Conservation (phyloP, 495 filamentous ascomycete species). For the Friedmanniomyces endolithicus region DNA sequence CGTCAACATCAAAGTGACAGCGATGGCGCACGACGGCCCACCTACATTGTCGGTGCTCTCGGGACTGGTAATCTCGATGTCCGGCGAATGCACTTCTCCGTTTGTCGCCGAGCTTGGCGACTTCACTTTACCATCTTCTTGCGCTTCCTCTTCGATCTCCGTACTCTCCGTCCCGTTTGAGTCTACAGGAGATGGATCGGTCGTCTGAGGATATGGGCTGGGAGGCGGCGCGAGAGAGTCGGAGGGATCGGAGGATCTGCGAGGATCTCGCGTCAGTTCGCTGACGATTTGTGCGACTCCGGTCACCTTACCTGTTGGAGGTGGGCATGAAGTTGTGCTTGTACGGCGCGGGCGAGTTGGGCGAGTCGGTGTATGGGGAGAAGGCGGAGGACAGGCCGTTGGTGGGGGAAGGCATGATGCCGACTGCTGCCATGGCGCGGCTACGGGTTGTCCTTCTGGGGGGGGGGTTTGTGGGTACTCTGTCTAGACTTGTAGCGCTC, state of each 20-base stretch:
- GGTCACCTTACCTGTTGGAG: slow-evolving; percentile 45
- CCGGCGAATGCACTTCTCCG: slow-evolving; percentile 26
- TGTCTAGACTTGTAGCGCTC: neutral
- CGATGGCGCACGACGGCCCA: slow-evolving; percentile 2
- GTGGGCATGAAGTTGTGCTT: slow-evolving; percentile 29
- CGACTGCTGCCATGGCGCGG: neutral
- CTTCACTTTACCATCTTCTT: slow-evolving; percentile 32
- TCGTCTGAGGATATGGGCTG: slow-evolving; percentile 32
- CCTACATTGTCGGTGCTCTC: slow-evolving; percentile 18
- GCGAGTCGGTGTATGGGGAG: slow-evolving; percentile 47
- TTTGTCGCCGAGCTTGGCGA: slow-evolving; percentile 22
- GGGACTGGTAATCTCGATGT: slow-evolving; percentile 26
- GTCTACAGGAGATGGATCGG: slow-evolving; percentile 65
- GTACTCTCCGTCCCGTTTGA: slow-evolving; percentile 60
- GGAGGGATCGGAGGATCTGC: slow-evolving; percentile 22
- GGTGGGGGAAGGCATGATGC: slow-evolving; percentile 29
- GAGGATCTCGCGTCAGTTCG: neutral
- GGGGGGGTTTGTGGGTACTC: too few relatives aligned
- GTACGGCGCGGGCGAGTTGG: slow-evolving; percentile 43
- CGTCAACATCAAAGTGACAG: neutral
- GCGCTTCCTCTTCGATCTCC: slow-evolving; percentile 59
- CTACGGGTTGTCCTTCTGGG: neutral
- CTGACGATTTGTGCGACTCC: too few relatives aligned
- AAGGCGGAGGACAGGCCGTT: slow-evolving; percentile 42
- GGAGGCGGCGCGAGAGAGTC: slow-evolving; percentile 26